Conservation (phyloP, 2,329 filamentous ascomycete species). For the Neopestalotiopsis clavispora region DNA sequence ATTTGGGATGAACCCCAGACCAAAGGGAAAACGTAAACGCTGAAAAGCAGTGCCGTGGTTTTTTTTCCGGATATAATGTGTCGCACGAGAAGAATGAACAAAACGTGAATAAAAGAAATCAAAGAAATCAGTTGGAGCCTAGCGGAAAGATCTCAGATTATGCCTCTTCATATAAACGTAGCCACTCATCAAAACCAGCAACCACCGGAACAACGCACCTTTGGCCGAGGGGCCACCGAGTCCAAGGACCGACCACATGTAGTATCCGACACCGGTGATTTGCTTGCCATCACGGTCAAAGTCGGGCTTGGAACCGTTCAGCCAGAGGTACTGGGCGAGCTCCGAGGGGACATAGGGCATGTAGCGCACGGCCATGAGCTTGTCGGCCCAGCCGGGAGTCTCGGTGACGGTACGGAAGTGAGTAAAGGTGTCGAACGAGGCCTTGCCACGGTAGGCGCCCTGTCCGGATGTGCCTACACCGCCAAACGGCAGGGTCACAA, state of each 20-base stretch:
- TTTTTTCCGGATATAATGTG: neutral
- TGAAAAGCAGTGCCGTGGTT: neutral
- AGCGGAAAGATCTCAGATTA: slow-evolving; percentile 5
- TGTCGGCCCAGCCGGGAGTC: slow-evolving; percentile 71
- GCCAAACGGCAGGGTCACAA: slow-evolving; percentile 78
- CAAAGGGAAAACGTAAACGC: neutral
- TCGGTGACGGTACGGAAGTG: slow-evolving; percentile 58
- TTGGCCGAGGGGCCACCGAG: slow-evolving; percentile 55
- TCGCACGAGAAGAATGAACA: neutral
- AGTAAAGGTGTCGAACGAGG: slow-evolving; percentile 66
- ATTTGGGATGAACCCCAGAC: neutral
- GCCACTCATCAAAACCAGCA: slow-evolving; percentile 44
- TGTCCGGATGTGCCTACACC: slow-evolving; percentile 81
- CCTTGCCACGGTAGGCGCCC: slow-evolving; percentile 78
- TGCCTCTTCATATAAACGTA: slow-evolving; percentile 35
- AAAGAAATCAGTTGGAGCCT: slow-evolving; percentile 11
- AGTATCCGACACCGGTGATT: slow-evolving; percentile 58
- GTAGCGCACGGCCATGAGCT: slow-evolving; percentile 70
- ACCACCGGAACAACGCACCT: slow-evolving; percentile 59
- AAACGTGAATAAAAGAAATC: neutral
- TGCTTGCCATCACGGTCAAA: slow-evolving; percentile 66
- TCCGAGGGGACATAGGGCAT: slow-evolving; percentile 61
- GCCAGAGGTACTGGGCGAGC: slow-evolving; percentile 48
- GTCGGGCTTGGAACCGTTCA: slow-evolving; percentile 55
- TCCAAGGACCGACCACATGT: slow-evolving; percentile 54